phyloP scores from a whole-genome alignment of 306 rosid genomes.

The Chamaecrista fasciculata region DNA sequence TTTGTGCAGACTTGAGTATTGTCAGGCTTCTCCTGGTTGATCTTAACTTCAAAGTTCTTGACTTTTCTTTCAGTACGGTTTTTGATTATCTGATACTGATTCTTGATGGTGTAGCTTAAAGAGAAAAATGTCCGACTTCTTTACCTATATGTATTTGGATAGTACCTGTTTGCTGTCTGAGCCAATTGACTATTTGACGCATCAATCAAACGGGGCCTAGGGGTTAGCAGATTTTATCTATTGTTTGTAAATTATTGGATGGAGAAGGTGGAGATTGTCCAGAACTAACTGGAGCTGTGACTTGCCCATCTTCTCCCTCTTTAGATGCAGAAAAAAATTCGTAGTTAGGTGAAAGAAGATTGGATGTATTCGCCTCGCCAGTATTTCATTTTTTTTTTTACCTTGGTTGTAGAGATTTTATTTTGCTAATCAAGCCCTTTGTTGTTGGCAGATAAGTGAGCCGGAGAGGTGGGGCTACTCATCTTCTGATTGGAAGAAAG shows the following conservation, averaged over 20 bases:
- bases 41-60: constrained; percentile 26
- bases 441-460: constrained; percentile 80
- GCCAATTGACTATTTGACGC: not conserved
- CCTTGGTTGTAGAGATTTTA: constrained; percentile 1
- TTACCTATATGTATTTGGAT: not conserved
- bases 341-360: not conserved
- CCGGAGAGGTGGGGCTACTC: constrained; percentile 93
- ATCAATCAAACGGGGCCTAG: not conserved
- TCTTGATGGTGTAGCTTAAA: not conserved
- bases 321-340: not conserved
- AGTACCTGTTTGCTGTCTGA: not conserved
- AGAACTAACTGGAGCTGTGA: constrained; percentile 3
- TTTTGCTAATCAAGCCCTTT: constrained; percentile 35
- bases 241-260: not conserved
- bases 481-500: constrained; percentile 91
- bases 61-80: not conserved
- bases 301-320: not conserved
- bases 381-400: not conserved
- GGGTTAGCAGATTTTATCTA: not conserved
- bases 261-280: constrained; percentile 18
- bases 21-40: constrained; percentile 26
- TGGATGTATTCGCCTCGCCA: not conserved
- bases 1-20: constrained; percentile 17
- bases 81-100: not conserved
- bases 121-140: not conserved